phyloP scores from a whole-genome alignment of 2,329 filamentous ascomycete species.

The Curvularia eragrostidis region DNA sequence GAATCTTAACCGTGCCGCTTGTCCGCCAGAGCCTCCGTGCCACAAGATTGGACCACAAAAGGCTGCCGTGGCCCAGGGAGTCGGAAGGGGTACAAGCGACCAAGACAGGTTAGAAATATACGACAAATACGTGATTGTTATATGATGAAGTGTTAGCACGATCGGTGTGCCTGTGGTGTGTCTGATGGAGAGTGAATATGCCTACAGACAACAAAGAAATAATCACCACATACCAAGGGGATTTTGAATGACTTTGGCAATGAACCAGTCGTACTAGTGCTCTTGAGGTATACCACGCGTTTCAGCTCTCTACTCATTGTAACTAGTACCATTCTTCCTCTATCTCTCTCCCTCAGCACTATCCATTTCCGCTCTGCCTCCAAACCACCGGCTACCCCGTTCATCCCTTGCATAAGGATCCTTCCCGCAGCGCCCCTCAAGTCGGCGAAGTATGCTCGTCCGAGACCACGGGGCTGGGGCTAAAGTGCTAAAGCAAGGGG shows the following conservation, averaged over 20 bases:
- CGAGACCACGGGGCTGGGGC: not conserved
- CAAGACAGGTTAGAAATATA: not conserved
- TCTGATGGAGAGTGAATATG: not conserved
- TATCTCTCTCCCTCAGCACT: not conserved
- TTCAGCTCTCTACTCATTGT: too few relatives aligned
- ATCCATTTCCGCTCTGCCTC: not conserved
- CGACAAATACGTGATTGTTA: not conserved
- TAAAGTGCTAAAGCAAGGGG: not conserved
- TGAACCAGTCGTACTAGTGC: too few relatives aligned
- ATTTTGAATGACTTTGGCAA: too few relatives aligned
- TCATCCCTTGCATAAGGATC: not conserved
- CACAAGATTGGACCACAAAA: not conserved
- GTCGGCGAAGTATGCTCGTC: not conserved
- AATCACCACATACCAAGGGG: too few relatives aligned
- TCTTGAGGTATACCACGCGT: too few relatives aligned
- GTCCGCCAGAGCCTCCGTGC: not conserved
- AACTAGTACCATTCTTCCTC: too few relatives aligned
- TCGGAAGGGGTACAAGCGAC: not conserved
- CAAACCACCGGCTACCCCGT: not conserved
- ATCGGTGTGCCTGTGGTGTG: not conserved
- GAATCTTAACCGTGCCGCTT: not conserved
- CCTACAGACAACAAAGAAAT: too few relatives aligned
- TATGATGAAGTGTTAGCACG: not conserved
- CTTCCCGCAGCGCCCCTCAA: not conserved
- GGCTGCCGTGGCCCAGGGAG: not conserved